These are phyloP conservation scores for Achaetomiella virescens DNA, from an alignment of 495 filamentous ascomycete genomes.

Conservation along the genomic window DNA sequence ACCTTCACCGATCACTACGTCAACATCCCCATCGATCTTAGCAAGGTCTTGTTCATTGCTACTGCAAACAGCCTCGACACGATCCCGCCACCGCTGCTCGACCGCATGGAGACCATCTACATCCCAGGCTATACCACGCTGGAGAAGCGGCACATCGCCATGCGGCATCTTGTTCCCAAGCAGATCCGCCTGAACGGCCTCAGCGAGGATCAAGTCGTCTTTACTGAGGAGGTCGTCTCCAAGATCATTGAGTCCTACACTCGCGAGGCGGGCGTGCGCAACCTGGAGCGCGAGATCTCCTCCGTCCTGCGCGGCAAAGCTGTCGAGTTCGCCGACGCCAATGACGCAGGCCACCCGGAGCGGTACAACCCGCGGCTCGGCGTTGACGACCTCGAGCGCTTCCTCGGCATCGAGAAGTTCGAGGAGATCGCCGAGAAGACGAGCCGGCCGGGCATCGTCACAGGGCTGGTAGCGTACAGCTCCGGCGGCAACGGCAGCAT, in stretches of 20 bases:
- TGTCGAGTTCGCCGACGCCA: conserved; percentile 86
- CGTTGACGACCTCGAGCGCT: conserved; percentile 75
- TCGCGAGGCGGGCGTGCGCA: conserved; percentile 94
- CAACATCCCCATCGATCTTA: conserved; percentile 91
- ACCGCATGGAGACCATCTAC: conserved; percentile 92
- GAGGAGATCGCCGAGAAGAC: conserved; percentile 89
- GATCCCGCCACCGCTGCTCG: conserved; percentile 88
- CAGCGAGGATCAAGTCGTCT: conserved; percentile 58
- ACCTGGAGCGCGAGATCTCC: conserved; percentile 91
- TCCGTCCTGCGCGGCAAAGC: conserved; percentile 93
- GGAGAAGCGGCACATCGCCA: conserved; percentile 96
- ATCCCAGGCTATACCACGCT: conserved; percentile 94
- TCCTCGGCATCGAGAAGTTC: conserved; percentile 89
- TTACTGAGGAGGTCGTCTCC: conserved; percentile 79
- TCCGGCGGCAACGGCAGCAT: conserved; percentile 92
- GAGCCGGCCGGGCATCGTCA: conserved; percentile 87
- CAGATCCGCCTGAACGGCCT: conserved; percentile 79
- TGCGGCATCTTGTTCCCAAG: conserved; percentile 88
- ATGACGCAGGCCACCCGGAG: conserved; percentile 62
- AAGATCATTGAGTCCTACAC: conserved; percentile 96
- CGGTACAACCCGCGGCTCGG: conserved; percentile 70
- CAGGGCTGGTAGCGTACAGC: conserved; percentile 93
- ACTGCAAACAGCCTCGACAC: conserved; percentile 95
- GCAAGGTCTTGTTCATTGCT: conserved; percentile 97
- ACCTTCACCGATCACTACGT: conserved; percentile 95